Percentiles rank a stretch among this genome's conserved stretches.
phyloP scores from a whole-genome alignment of 345 rosid species.

The Lagerstroemia speciosa region DNA sequence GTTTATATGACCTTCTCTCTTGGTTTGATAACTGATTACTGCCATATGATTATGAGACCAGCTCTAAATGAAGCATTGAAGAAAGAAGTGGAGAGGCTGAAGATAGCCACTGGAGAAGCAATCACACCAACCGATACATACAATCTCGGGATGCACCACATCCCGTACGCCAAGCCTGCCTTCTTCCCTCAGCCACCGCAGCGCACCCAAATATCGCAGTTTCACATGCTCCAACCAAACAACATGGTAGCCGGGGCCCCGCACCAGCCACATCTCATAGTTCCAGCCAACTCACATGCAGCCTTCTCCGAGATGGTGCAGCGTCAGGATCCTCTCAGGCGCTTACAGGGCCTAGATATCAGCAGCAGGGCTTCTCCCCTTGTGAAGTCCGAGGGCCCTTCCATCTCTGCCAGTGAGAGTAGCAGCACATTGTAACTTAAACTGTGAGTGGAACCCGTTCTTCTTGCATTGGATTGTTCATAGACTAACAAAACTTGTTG shows the following conservation, averaged over 20 bases:
- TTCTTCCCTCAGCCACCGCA: constrained; percentile 45
- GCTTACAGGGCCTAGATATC: constrained; percentile 81
- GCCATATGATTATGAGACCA: constrained; percentile 12
- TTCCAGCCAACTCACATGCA: constrained; percentile 26
- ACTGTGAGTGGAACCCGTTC: constrained; percentile 25
- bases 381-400: constrained; percentile 64
- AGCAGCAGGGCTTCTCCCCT: constrained; percentile 45
- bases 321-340: constrained; percentile 64
- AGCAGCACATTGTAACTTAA: constrained; percentile 55
- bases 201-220: constrained; percentile 41
- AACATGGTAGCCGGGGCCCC: not conserved
- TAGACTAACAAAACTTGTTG: constrained; percentile 40
- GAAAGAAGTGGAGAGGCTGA: constrained; percentile 93
- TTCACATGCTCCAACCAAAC: constrained; percentile 44
- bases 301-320: constrained; percentile 52
- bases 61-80: constrained; percentile 81
- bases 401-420: constrained; percentile 77
- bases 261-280: constrained; percentile 28
- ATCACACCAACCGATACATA: constrained; percentile 54
- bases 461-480: constrained; percentile 29
- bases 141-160: constrained; percentile 66
- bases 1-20: not conserved
- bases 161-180: constrained; percentile 42
- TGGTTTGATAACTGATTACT: not conserved
- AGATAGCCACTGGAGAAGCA: constrained; percentile 66